Evolutionary conservation across 192 early-diverging fungal species (phyloP).

Genomic region (Umbelopsis ramanniana): DNA sequence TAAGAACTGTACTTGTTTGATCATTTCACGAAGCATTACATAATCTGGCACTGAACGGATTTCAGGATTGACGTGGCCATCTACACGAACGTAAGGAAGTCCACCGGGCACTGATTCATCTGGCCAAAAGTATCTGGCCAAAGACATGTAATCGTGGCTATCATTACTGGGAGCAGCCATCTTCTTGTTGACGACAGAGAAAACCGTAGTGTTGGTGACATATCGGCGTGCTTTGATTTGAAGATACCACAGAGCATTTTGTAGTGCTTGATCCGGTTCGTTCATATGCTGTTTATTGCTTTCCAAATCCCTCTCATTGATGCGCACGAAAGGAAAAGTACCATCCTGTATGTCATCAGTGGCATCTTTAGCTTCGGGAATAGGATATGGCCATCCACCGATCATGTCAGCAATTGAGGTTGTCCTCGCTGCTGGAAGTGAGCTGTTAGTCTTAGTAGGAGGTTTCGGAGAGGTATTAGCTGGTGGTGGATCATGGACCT

Average conservation of each 20-base stretch:
- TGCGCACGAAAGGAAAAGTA: neutral
- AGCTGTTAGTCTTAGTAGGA: neutral
- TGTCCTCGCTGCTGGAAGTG: neutral
- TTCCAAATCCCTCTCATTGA: neutral
- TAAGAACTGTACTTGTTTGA: constrained; percentile 46
- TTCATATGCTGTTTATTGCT: constrained; percentile 20
- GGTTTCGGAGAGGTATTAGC: neutral
- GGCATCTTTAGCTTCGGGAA: neutral
- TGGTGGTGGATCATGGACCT: neutral
- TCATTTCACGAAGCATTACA: constrained; percentile 37
- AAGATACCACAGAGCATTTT: constrained; percentile 29
- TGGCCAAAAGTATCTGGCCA: constrained; percentile 65
- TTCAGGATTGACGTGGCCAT: constrained; percentile 60
- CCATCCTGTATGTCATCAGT: constrained; percentile 7
- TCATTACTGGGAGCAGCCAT: constrained; percentile 49
- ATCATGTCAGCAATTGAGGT: neutral
- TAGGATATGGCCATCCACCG: constrained; percentile 9
- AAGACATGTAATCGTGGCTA: constrained; percentile 61
- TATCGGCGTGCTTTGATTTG: constrained; percentile 8
- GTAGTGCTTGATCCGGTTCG: constrained; percentile 24
- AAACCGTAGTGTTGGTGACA: constrained; percentile 35
- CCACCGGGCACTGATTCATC: constrained; percentile 37
- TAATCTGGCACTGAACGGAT: constrained; percentile 50
- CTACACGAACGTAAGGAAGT: constrained; percentile 55
- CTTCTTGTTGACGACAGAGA: constrained; percentile 56